A percentile compares a stretch with the other conserved stretches of the same genome.
These are phyloP conservation scores for Lipomyces mesembrius DNA, from an alignment of 805 yeast species.

Conservation along the genomic window DNA sequence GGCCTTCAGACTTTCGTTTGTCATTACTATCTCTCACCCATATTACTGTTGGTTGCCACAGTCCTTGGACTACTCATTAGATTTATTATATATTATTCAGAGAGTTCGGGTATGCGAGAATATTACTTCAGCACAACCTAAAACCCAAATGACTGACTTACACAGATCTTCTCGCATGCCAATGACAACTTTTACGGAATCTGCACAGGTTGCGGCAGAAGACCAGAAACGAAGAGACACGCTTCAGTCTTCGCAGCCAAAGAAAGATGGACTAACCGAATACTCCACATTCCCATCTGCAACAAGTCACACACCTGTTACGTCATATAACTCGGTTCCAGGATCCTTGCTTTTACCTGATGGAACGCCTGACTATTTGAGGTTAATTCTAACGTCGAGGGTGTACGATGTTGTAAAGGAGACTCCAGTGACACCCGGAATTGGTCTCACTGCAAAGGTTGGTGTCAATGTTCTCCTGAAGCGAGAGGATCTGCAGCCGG, in stretches of 20 bases:
- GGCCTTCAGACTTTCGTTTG: too few species aligned
- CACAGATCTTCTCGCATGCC: background rate
- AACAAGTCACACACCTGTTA: conserved; percentile 6
- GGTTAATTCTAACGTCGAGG: conserved; percentile 85
- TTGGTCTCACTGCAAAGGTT: conserved; percentile 71
- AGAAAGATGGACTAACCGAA: conserved; percentile 18
- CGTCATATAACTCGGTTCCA: conserved; percentile 26
- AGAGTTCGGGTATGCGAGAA: background rate
- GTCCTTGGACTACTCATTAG: background rate
- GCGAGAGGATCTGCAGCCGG: conserved; percentile 93
- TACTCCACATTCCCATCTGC: conserved; percentile 16
- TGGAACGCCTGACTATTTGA: conserved; percentile 89
- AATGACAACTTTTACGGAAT: background rate
- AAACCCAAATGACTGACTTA: background rate
- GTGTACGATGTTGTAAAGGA: conserved; percentile 95
- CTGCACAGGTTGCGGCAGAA: conserved; percentile 4
- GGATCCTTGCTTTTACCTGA: conserved; percentile 38
- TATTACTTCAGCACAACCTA: background rate
- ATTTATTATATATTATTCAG: background rate
- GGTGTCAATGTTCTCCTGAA: conserved; percentile 78
- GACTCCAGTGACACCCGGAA: conserved; percentile 80
- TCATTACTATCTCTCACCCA: background rate
- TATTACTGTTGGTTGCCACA: background rate
- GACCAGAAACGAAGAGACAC: conserved; percentile 15
- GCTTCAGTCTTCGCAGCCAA: conserved; percentile 22